A percentile compares a stretch with the other conserved stretches of the same genome.
Evolutionary conservation across 768 basidiomycete genomes (phyloP).

Genomic region (Leucocoprinus birnbaumii): DNA sequence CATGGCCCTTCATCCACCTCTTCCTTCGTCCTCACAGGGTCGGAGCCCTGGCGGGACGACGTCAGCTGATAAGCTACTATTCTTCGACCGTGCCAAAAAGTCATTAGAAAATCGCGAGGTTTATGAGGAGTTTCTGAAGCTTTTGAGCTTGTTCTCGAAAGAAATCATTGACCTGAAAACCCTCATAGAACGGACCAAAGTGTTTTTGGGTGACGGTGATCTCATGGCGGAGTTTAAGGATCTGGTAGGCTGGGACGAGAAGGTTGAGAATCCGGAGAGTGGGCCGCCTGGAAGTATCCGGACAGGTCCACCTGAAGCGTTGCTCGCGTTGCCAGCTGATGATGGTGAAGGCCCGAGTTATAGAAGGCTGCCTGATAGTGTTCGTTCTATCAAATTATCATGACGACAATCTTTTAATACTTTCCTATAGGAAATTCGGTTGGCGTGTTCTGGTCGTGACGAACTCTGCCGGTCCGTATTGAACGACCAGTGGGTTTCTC

Average conservation of each 20-base stretch:
- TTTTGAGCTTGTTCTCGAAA: conserved; percentile 86
- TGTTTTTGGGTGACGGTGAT: conserved; percentile 81
- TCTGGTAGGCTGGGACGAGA: conserved; percentile 77
- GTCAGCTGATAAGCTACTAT: conserved; percentile 75
- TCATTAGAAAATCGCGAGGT: conserved; percentile 69
- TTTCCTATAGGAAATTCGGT: conserved; percentile 66
- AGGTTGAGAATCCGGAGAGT: conserved; percentile 54
- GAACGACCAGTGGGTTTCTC: conserved; percentile 98
- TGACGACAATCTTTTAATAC: not conserved
- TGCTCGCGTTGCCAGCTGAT: conserved; percentile 75
- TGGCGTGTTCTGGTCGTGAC: conserved; percentile 94
- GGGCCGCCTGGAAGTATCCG: conserved; percentile 80
- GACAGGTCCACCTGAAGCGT: conserved; percentile 71
- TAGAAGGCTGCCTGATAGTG: conserved; percentile 81
- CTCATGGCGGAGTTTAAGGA: conserved; percentile 84
- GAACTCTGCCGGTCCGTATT: conserved; percentile 93
- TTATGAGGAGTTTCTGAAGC: conserved; percentile 93
- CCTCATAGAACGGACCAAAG: conserved; percentile 75
- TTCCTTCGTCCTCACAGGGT: conserved; percentile 21
- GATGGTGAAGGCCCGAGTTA: conserved; percentile 94
- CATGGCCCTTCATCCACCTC: conserved; percentile 16
- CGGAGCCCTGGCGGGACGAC: conserved; percentile 23
- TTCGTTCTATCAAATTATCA: conserved; percentile 40
- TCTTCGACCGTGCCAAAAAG: conserved; percentile 93
- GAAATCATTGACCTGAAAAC: conserved; percentile 87